These are phyloP conservation scores for Aspergillus puulaauensis DNA, from an alignment of 2,329 filamentous ascomycete genomes.

Conservation along the genomic window DNA sequence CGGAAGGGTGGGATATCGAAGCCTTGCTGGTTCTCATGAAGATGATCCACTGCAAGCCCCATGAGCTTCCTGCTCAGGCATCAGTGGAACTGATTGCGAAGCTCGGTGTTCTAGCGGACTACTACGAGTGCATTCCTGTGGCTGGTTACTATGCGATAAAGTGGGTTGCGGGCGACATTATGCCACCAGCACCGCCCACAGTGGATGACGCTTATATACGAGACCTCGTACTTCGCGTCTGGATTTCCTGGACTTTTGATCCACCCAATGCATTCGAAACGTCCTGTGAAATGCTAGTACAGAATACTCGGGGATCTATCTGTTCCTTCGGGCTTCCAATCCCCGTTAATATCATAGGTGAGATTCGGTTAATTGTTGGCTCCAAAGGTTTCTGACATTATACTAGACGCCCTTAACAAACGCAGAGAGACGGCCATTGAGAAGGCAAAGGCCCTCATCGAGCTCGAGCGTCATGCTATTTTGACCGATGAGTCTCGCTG, in stretches of 20 bases:
- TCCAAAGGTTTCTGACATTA: neutral
- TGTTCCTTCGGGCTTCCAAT: neutral
- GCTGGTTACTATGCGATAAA: neutral
- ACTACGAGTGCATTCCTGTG: neutral
- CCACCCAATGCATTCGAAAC: neutral
- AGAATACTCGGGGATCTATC: neutral
- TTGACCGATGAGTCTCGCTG: neutral
- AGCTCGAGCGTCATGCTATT: no score
- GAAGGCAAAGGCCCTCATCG: no score
- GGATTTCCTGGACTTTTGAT: neutral
- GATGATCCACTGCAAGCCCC: neutral
- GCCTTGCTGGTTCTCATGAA: neutral
- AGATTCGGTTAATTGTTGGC: neutral
- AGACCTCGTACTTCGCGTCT: neutral
- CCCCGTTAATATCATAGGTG: neutral
- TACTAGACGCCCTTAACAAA: neutral
- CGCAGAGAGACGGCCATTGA: neutral
- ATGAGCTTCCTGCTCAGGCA: neutral
- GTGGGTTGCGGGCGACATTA: neutral
- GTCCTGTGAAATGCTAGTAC: rapidly evolving
- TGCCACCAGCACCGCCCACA: no score
- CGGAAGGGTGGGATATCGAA: neutral
- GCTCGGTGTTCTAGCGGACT: neutral
- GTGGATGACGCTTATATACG: no score
- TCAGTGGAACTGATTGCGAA: neutral